Conservation (phyloP, 2,329 filamentous ascomycete species). For the Elsinoe arachidis region DNA sequence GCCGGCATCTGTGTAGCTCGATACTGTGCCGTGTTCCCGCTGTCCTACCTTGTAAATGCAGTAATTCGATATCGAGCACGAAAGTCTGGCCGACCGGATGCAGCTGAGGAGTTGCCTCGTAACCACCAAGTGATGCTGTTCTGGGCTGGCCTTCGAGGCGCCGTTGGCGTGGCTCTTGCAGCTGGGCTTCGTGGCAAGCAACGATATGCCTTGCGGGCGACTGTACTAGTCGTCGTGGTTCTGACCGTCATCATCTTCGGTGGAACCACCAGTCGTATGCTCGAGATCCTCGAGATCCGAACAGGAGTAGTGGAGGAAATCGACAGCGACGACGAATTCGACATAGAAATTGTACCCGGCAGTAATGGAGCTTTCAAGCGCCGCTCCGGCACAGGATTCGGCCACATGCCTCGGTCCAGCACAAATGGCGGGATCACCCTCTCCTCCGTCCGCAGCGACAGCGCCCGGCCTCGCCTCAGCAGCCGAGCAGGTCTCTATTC, state of each 20-base stretch:
- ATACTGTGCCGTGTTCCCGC: slow-evolving; percentile 89
- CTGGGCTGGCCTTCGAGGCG: slow-evolving; percentile 92
- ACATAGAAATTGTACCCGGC: slow-evolving; percentile 67
- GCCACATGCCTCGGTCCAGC: slow-evolving; percentile 60
- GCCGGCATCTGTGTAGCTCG: slow-evolving; percentile 84
- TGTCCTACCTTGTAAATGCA: slow-evolving; percentile 84
- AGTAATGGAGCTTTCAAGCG: slow-evolving; percentile 69
- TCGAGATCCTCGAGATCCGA: slow-evolving; percentile 92
- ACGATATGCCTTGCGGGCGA: slow-evolving; percentile 74
- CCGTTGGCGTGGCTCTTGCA: slow-evolving; percentile 88
- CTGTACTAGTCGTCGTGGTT: slow-evolving; percentile 94
- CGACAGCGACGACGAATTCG: slow-evolving; percentile 96
- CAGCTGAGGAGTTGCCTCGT: slow-evolving; percentile 80
- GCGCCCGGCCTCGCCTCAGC: slow-evolving; percentile 22
- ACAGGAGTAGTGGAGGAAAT: slow-evolving; percentile 95
- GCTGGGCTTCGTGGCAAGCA: slow-evolving; percentile 69
- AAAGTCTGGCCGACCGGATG: slow-evolving; percentile 59
- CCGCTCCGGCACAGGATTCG: slow-evolving; percentile 66
- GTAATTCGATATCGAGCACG: slow-evolving; percentile 79
- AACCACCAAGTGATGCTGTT: slow-evolving; percentile 99
- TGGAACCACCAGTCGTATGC: slow-evolving; percentile 92
- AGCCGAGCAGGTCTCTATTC: slow-evolving; percentile 52
- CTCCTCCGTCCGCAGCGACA: slow-evolving; percentile 35
- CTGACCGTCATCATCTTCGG: slow-evolving; percentile 98
- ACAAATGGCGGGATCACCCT: slow-evolving; percentile 51